Percentiles rank a stretch among this genome's conserved stretches.
phyloP scores from a whole-genome alignment of 352 stramenopile genomes.

The Pythium pyrilobum region DNA sequence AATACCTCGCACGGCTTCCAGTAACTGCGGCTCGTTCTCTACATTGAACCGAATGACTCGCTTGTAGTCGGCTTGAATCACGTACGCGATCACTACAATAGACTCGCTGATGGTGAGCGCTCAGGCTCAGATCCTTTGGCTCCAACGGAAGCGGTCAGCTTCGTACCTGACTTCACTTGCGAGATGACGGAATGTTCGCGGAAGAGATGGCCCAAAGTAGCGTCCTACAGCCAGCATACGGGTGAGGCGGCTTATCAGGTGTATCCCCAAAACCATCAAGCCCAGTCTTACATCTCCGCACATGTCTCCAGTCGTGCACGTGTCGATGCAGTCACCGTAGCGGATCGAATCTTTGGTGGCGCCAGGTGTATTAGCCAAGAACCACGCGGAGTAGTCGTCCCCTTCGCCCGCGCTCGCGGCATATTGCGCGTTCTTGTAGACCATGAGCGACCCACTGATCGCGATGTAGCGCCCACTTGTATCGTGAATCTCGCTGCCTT shows the following conservation, averaged over 20 bases:
- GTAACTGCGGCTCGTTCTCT: conserved; percentile 16
- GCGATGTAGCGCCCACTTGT: conserved; percentile 35
- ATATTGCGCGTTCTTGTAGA: conserved; percentile 30
- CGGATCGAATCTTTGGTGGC: conserved; percentile 10
- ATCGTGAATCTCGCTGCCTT: conserved; percentile 35
- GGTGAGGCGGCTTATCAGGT: neutral
- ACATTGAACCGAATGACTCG: conserved; percentile 33
- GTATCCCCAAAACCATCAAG: neutral
- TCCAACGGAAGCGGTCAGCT: too few species aligned
- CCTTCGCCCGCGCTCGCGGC: conserved; percentile 11
- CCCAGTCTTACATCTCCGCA: conserved; percentile 47
- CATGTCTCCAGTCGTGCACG: conserved; percentile 26
- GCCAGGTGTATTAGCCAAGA: conserved; percentile 2
- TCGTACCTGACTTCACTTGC: conserved; percentile 35
- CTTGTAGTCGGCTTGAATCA: conserved; percentile 37
- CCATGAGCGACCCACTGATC: conserved; percentile 32
- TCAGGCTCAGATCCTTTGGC: too few species aligned
- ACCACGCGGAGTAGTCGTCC: conserved; percentile 31
- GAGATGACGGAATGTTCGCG: conserved; percentile 32
- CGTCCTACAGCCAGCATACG: conserved; percentile 24
- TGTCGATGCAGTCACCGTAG: conserved; percentile 34
- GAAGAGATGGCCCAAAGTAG: conserved; percentile 23
- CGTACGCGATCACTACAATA: conserved; percentile 24
- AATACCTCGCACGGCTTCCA: conserved; percentile 18
- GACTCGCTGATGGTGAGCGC: neutral